A percentile compares a stretch with the other conserved stretches of the same genome.
phyloP scores from a whole-genome alignment of 805 yeast genomes.

The Tetrapisispora arboricola region DNA sequence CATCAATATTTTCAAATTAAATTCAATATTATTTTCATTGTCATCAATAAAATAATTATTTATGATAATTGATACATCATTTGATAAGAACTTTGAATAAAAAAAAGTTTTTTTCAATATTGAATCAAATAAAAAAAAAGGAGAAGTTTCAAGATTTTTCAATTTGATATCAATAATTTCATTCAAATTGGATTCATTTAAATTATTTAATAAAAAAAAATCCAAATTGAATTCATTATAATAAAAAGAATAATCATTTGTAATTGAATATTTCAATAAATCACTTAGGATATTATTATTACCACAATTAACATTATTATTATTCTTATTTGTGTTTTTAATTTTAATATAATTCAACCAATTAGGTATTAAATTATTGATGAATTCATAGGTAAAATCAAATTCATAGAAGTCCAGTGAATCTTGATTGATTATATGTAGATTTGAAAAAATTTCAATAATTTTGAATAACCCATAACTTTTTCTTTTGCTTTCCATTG shows the following conservation, averaged over 20 bases:
- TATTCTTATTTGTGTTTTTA: neutral
- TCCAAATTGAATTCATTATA: neutral
- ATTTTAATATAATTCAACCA: neutral
- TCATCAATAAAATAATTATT: neutral
- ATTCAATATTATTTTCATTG: constrained; percentile 3
- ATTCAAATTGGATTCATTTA: neutral
- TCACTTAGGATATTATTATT: neutral
- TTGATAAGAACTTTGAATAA: neutral
- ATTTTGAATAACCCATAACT: neutral
- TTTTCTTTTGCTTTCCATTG: too few relatives aligned
- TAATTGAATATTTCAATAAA: constrained; percentile 1
- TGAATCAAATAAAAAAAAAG: neutral
- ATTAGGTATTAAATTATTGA: constrained; percentile 1
- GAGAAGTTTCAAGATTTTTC: neutral
- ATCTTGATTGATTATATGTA: neutral
- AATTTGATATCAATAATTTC: neutral
- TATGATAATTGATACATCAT: neutral
- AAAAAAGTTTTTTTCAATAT: neutral
- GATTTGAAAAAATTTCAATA: neutral
- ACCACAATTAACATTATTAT: neutral
- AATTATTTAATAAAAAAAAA: constrained; percentile 1
- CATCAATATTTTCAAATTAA: constrained; percentile 21
- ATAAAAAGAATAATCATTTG: neutral
- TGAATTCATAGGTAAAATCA: neutral
- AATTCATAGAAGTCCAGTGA: neutral